These are phyloP conservation scores for Dryas alaskensis DNA, from an alignment of 306 rosid species.

Conservation along the genomic window DNA sequence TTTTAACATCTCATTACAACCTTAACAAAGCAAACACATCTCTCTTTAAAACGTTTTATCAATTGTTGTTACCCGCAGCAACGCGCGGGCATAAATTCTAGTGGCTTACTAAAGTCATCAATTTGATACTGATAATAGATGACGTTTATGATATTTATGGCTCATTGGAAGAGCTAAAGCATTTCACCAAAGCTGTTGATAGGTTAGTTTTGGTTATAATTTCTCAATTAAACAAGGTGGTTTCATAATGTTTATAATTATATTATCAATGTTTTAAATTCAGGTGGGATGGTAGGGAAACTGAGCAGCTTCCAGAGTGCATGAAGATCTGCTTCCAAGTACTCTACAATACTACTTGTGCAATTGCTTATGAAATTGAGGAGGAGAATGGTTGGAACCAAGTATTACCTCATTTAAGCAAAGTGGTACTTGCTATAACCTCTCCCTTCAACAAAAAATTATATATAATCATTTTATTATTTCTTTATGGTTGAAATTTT, in stretches of 20 bases:
- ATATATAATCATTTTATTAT: no score
- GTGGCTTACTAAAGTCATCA: slow-evolving; percentile 59
- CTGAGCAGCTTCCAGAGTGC: slow-evolving; percentile 41
- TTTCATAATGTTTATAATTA: neutral
- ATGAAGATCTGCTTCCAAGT: slow-evolving; percentile 54
- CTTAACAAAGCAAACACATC: no score
- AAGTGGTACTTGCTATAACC: slow-evolving; percentile 31
- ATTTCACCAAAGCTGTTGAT: slow-evolving; percentile 49
- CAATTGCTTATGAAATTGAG: slow-evolving; percentile 50
- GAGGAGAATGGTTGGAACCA: slow-evolving; percentile 31
- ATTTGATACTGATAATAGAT: slow-evolving; percentile 44
- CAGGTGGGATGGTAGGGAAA: slow-evolving; percentile 55
- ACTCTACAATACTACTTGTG: slow-evolving; percentile 39
- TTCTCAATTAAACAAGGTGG: neutral
- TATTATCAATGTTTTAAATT: neutral
- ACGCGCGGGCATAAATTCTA: no score
- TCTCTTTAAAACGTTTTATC: no score
- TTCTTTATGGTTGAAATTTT: no score
- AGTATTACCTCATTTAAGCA: slow-evolving; percentile 35
- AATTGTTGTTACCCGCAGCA: no score
- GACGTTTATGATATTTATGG: slow-evolving; percentile 65
- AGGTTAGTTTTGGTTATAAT: slow-evolving; percentile 31
- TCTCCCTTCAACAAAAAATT: no score
- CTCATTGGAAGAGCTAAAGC: slow-evolving; percentile 47
- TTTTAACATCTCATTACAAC: no score